Evolutionary conservation across 129 eudicot genomes (phyloP).

Genomic region (Helianthus tuberosus): DNA sequence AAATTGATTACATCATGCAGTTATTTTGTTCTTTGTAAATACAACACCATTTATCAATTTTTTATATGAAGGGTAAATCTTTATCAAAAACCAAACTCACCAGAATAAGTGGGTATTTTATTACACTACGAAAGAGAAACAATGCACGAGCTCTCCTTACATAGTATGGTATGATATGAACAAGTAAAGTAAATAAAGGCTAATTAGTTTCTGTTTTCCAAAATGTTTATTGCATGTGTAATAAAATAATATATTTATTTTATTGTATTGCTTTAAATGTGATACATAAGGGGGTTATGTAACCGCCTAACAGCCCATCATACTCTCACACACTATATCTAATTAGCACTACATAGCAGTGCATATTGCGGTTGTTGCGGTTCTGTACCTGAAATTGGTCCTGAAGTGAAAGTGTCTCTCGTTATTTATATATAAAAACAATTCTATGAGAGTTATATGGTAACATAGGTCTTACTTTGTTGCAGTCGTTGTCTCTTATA

Average conservation of each 20-base stretch:
- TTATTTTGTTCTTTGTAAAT: not conserved
- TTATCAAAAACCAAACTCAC: not conserved
- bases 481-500: slow-evolving; percentile 52
- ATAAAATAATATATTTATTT: not conserved
- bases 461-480: slow-evolving; percentile 1
- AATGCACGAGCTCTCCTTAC: not conserved
- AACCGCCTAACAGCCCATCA: too few relatives aligned
- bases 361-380: too few relatives aligned
- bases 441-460: not conserved
- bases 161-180: not conserved
- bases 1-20: not conserved
- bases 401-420: too few relatives aligned
- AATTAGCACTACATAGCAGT: too few relatives aligned
- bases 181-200: not conserved
- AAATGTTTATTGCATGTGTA: not conserved
- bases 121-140: not conserved
- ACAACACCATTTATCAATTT: not conserved
- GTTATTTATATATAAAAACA: too few relatives aligned
- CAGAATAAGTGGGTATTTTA: not conserved
- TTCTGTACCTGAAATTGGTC: too few relatives aligned
- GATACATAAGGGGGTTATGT: too few relatives aligned
- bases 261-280: too few relatives aligned
- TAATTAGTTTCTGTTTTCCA: not conserved
- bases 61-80: not conserved
- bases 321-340: too few relatives aligned